Conservation (phyloP, 2,329 filamentous ascomycete genomes). For the Amauroascus niger region DNA sequence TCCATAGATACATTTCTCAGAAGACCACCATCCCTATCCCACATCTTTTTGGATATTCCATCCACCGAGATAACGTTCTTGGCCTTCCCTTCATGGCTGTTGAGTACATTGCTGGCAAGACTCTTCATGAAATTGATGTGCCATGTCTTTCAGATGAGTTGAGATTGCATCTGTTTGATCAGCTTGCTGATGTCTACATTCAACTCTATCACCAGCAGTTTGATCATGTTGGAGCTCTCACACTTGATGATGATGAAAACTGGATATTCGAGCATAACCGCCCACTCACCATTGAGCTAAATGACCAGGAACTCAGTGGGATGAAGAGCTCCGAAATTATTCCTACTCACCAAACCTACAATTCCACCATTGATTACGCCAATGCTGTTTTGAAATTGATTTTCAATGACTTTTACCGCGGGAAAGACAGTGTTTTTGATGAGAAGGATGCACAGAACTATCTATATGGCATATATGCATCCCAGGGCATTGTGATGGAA, state of each 20-base stretch:
- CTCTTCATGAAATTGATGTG: neutral
- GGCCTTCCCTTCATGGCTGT: constrained; percentile 10
- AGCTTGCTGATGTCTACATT: constrained; percentile 10
- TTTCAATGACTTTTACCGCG: constrained; percentile 14
- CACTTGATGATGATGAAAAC: constrained; percentile 9
- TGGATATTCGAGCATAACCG: constrained; percentile 13
- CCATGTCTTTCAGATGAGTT: neutral
- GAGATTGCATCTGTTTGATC: neutral
- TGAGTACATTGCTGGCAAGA: constrained; percentile 11
- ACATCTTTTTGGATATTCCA: constrained; percentile 7
- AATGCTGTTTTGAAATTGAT: constrained; percentile 9
- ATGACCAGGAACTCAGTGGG: constrained; percentile 4
- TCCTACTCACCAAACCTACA: constrained; percentile 7
- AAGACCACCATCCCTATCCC: constrained; percentile 20
- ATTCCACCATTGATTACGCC: constrained; percentile 12
- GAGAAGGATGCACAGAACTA: constrained; percentile 14
- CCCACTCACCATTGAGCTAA: constrained; percentile 3
- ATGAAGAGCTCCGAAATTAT: neutral
- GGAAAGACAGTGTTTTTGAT: constrained; percentile 7
- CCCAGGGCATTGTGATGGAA: constrained; percentile 12
- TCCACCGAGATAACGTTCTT: constrained; percentile 11
- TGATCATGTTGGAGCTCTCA: constrained; percentile 8
- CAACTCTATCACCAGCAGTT: constrained; percentile 9
- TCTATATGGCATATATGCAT: constrained; percentile 9
- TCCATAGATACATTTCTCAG: constrained; percentile 14